These are phyloP conservation scores for Suillus ampliporus DNA, from an alignment of 768 basidiomycete genomes.

Conservation along the genomic window DNA sequence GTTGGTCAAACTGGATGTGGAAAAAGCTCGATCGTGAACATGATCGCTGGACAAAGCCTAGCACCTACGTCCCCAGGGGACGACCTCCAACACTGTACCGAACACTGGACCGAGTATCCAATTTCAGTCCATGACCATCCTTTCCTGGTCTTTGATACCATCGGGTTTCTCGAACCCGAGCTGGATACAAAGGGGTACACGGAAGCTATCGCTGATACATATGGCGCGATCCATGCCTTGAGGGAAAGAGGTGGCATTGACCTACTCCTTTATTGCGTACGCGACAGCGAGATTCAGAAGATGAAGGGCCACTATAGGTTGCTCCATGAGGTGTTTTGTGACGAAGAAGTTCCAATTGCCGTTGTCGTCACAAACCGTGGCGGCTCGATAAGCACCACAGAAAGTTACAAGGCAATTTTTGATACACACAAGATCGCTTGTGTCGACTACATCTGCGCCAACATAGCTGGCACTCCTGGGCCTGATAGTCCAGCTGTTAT, in stretches of 20 bases:
- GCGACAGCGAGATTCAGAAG: constrained; percentile 41
- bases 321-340: constrained; percentile 45
- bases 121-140: constrained; percentile 7
- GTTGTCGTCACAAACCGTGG: constrained; percentile 47
- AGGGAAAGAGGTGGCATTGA: constrained; percentile 37
- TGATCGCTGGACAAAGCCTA: constrained; percentile 29
- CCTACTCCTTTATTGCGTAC: constrained; percentile 46
- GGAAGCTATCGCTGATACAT: constrained; percentile 35
- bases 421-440: not conserved
- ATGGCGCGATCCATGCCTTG: constrained; percentile 40
- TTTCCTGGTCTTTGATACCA: constrained; percentile 41
- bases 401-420: not conserved
- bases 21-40: constrained; percentile 38
- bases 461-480: not conserved
- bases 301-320: constrained; percentile 40
- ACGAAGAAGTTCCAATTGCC: constrained; percentile 39
- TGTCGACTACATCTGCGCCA: not conserved
- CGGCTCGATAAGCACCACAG: not conserved
- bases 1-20: constrained; percentile 37
- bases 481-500: not conserved
- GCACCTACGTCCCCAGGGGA: constrained; percentile 35
- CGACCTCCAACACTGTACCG: constrained; percentile 41
- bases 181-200: constrained; percentile 17
- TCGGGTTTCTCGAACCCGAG: constrained; percentile 36
- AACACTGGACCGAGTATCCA: constrained; percentile 25